Evolutionary conservation across 2,329 filamentous ascomycete species (phyloP).

Genomic region (Venturia effusa): DNA sequence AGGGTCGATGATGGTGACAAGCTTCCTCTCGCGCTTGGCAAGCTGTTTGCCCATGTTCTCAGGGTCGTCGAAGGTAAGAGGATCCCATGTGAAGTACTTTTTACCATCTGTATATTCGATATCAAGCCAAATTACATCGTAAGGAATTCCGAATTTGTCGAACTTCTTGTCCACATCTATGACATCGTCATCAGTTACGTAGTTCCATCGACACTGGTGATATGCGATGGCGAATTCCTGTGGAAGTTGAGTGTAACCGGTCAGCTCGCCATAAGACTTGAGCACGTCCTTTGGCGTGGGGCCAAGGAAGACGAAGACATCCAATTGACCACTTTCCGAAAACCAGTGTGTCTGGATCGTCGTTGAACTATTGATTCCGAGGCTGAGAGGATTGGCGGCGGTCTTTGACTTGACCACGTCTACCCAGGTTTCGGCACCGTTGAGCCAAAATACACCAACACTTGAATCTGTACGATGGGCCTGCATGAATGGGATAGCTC

Average conservation of each 20-base stretch:
- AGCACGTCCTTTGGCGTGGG: constrained; percentile 75
- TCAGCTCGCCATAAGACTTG: constrained; percentile 77
- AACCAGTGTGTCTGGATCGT: constrained; percentile 94
- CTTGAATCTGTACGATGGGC: constrained; percentile 89
- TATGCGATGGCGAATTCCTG: constrained; percentile 89
- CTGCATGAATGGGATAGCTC: constrained; percentile 96
- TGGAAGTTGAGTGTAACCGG: constrained; percentile 81
- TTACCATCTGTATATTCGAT: constrained; percentile 95
- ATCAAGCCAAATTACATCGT: constrained; percentile 98
- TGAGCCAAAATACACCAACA: constrained; percentile 95
- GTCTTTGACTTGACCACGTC: constrained; percentile 78
- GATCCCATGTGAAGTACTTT: constrained; percentile 98
- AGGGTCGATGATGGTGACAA: constrained; percentile 91
- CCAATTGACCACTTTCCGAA: constrained; percentile 79
- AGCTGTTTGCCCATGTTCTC: constrained; percentile 81
- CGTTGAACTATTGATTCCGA: constrained; percentile 58
- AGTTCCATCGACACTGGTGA: constrained; percentile 98
- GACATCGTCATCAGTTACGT: constrained; percentile 92
- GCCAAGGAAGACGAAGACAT: constrained; percentile 90
- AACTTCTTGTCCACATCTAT: constrained; percentile 94
- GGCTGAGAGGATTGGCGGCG: constrained; percentile 62
- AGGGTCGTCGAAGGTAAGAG: constrained; percentile 76
- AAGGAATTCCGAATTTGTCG: constrained; percentile 89
- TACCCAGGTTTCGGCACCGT: constrained; percentile 93
- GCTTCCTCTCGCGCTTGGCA: constrained; percentile 73